Percentiles rank a stretch among this genome's conserved stretches.
Conservation (phyloP, 805 yeast genomes). For the Wickerhamomyces hampshirensis region DNA sequence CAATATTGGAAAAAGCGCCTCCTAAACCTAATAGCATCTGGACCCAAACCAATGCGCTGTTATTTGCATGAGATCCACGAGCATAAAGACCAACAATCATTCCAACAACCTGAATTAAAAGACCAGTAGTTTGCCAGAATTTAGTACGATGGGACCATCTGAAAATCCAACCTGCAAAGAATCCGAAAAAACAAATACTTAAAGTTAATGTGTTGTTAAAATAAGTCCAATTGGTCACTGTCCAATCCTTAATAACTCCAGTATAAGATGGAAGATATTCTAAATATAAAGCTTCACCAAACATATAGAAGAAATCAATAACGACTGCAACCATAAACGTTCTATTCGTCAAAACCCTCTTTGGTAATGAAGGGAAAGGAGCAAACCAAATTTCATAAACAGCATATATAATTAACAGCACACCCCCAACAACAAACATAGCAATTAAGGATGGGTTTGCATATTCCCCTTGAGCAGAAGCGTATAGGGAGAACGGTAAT, state of each 20-base stretch:
- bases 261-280: conserved; percentile 31
- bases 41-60: conserved; percentile 21
- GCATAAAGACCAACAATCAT: conserved; percentile 24
- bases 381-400: conserved; percentile 31
- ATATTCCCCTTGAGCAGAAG: conserved; percentile 29
- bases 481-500: conserved; percentile 32
- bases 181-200: conserved; percentile 32
- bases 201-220: conserved; percentile 31
- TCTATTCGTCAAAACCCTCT: conserved; percentile 29
- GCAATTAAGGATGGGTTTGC: conserved; percentile 35
- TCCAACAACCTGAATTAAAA: conserved; percentile 28
- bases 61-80: conserved; percentile 12
- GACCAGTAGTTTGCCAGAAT: conserved; percentile 28
- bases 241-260: conserved; percentile 26
- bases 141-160: conserved; percentile 33
- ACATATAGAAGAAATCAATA: conserved; percentile 27
- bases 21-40: conserved; percentile 33
- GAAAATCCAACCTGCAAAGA: conserved; percentile 28
- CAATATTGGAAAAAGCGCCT: conserved; percentile 32
- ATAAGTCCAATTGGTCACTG: conserved; percentile 30
- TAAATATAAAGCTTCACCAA: conserved; percentile 22
- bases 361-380: conserved; percentile 32
- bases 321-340: conserved; percentile 29
- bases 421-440: conserved; percentile 35
- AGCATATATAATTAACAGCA: conserved; percentile 28